phyloP scores from a whole-genome alignment of 176 grass and related monocot genomes.

The Dendrocalamus sinicus region DNA sequence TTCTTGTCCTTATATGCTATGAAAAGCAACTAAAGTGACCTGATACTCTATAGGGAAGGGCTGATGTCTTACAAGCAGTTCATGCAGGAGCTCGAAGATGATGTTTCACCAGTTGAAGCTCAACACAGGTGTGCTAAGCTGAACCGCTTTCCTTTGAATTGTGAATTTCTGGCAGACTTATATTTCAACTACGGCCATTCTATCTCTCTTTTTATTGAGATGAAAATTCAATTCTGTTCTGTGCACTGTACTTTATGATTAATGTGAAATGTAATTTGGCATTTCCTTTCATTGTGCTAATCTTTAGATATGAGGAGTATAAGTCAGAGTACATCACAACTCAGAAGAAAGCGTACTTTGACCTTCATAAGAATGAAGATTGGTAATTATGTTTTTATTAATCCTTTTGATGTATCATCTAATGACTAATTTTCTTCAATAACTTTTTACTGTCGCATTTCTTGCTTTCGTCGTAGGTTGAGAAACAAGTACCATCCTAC shows the following conservation, averaged over 20 bases:
- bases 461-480: conserved; percentile 63
- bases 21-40: conserved; percentile 18
- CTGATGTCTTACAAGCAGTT: conserved; percentile 99
- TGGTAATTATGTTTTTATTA: conserved; percentile 60
- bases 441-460: conserved; percentile 32
- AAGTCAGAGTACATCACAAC: conserved; percentile 95
- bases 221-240: conserved; percentile 19
- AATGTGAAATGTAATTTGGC: conserved; percentile 13
- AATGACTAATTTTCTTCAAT: conserved; percentile 20
- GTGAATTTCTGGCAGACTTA: conserved; percentile 24
- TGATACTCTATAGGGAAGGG: conserved; percentile 70
- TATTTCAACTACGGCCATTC: conserved; percentile 17
- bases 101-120: conserved; percentile 90
- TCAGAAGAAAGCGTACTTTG: conserved; percentile 96
- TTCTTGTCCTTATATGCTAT: not conserved
- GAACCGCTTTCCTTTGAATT: conserved; percentile 14
- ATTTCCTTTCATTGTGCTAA: conserved; percentile 34
- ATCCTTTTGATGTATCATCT: not conserved
- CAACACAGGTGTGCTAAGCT: conserved; percentile 64
- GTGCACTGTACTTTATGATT: conserved; percentile 6
- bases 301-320: conserved; percentile 92
- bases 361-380: conserved; percentile 89
- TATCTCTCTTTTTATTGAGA: conserved; percentile 9
- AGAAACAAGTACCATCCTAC: conserved; percentile 99
- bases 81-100: conserved; percentile 98